Conservation (phyloP, 441 rosid species). For the Populus hybrid region DNA sequence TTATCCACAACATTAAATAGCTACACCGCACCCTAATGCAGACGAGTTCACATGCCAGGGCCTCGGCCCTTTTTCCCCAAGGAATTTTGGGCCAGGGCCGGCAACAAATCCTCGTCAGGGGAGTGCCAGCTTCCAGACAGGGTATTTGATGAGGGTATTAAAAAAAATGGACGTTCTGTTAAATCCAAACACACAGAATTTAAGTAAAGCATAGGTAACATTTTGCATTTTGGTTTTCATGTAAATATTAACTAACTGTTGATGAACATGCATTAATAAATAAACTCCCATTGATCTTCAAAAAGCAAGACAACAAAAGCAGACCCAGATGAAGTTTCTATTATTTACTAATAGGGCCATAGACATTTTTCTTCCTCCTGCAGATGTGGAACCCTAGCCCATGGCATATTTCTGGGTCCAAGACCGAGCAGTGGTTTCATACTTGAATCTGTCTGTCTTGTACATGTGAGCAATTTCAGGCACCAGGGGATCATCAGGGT, state of each 20-base stretch:
- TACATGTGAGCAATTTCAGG: constrained; percentile 87
- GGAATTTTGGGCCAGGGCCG: no score
- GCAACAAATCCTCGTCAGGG: no score
- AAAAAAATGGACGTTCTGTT: no score
- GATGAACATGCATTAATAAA: not conserved
- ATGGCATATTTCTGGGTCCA: constrained; percentile 92
- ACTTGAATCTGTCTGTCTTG: constrained; percentile 76
- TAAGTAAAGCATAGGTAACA: not conserved
- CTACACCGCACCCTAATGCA: no score
- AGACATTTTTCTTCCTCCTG: not conserved
- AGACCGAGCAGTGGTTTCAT: constrained; percentile 70
- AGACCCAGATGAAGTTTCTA: constrained; percentile 16
- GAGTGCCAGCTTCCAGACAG: not conserved
- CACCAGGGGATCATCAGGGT: constrained; percentile 86
- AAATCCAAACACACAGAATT: not conserved
- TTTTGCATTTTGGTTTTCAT: not conserved
- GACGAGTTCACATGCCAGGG: no score
- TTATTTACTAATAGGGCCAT: constrained; percentile 31
- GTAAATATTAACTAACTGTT: not conserved
- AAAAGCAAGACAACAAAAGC: not conserved
- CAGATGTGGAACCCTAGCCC: constrained; percentile 34
- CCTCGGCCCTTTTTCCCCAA: no score
- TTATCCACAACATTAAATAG: no score
- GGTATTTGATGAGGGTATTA: no score
- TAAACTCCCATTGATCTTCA: not conserved